Conservation (phyloP, 805 yeast species). For the Yarrowia sp. region DNA sequence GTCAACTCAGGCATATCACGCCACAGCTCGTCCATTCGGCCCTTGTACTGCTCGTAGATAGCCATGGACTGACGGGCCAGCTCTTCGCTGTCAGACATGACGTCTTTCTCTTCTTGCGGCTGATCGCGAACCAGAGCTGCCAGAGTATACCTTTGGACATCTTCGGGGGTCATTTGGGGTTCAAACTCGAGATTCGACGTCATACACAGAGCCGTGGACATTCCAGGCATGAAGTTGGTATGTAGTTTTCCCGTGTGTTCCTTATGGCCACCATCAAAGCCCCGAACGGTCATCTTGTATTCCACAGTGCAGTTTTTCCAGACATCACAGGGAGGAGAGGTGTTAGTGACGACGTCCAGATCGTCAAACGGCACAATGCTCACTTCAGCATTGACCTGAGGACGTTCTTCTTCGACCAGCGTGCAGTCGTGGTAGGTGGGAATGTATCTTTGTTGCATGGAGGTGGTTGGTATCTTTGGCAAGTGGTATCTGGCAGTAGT, state of each 20-base stretch:
- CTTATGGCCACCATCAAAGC: neutral
- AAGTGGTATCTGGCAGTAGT: no score
- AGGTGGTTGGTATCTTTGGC: neutral
- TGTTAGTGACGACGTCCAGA: neutral
- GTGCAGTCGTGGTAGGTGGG: neutral
- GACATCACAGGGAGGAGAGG: neutral
- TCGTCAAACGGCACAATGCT: neutral
- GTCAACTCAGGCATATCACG: neutral
- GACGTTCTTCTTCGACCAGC: neutral
- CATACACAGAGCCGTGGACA: neutral
- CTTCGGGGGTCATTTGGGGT: conserved; percentile 1
- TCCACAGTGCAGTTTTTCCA: neutral
- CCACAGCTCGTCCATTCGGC: conserved; percentile 2
- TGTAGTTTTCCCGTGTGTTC: neutral
- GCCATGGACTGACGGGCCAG: neutral
- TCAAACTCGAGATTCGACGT: conserved; percentile 11
- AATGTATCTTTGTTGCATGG: conserved; percentile 4
- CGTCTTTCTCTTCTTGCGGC: neutral
- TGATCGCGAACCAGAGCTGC: conserved; percentile 6
- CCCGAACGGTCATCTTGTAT: neutral
- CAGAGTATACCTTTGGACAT: conserved; percentile 8
- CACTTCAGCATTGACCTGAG: neutral
- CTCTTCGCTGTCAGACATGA: neutral
- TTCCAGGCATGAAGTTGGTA: conserved; percentile 1
- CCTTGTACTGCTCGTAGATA: neutral